Evolutionary conservation across 2,329 filamentous ascomycete species (phyloP).

Genomic region (Alternaria conjuncta): DNA sequence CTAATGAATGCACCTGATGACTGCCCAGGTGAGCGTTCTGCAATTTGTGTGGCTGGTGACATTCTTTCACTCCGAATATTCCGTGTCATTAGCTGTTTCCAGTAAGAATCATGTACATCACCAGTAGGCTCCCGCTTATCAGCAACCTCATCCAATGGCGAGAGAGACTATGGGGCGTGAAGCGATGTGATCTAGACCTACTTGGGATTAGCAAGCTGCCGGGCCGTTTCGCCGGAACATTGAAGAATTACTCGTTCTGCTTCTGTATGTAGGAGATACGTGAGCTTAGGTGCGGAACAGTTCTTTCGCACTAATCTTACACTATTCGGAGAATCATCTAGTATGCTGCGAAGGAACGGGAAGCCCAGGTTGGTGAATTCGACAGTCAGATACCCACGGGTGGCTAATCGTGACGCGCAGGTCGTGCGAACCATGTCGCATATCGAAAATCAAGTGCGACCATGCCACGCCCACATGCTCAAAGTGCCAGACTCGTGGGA

Average conservation of each 20-base stretch:
- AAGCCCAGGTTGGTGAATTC: conserved; percentile 39
- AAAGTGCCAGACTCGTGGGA: conserved; percentile 42
- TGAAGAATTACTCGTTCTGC: not conserved
- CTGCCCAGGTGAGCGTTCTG: not conserved
- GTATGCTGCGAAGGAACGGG: conserved; percentile 46
- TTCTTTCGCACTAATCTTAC: not conserved
- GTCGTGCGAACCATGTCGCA: conserved; percentile 46
- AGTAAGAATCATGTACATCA: not conserved
- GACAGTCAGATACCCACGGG: not conserved
- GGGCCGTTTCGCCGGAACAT: not conserved
- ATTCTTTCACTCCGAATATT: not conserved
- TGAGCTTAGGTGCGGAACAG: not conserved
- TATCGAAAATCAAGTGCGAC: conserved; percentile 46
- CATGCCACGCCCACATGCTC: conserved; percentile 43
- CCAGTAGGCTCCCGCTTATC: not conserved
- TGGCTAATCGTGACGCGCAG: conserved; percentile 12
- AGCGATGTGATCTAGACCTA: not conserved
- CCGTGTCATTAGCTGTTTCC: not conserved
- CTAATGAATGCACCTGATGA: not conserved
- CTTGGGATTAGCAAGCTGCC: not conserved
- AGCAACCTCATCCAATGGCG: not conserved
- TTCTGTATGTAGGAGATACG: not conserved
- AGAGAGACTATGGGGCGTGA: too few species aligned
- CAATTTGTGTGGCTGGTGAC: not conserved
- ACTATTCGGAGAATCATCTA: not conserved